Conservation (phyloP, 768 basidiomycete species). For the Rhizopogon sp. region DNA sequence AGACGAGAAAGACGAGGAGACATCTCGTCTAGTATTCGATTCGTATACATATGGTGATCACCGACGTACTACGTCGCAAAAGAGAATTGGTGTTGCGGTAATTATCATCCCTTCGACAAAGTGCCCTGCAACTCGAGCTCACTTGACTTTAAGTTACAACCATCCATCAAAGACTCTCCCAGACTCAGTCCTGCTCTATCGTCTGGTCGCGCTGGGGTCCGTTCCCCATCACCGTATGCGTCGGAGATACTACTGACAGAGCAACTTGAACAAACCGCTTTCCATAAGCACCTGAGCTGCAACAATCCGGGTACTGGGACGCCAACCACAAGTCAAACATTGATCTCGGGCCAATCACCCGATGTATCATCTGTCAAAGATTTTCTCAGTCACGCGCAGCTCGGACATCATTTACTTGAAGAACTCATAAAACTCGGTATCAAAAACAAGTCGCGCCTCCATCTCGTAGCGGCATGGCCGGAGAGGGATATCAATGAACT, state of each 20-base stretch:
- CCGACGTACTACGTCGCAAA: too few relatives aligned
- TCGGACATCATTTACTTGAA: background rate
- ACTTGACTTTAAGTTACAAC: background rate
- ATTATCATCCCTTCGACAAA: background rate
- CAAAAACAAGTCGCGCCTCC: background rate
- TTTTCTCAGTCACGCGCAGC: background rate
- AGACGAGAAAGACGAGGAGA: background rate
- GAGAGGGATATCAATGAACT: background rate
- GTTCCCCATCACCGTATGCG: background rate
- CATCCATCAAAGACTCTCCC: background rate
- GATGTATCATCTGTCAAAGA: background rate
- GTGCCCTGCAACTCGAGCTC: background rate
- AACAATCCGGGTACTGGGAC: background rate
- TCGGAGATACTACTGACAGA: too few relatives aligned
- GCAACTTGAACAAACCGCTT: too few relatives aligned
- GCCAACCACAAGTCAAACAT: background rate
- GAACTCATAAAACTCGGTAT: constrained; percentile 1
- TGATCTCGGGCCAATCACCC: background rate
- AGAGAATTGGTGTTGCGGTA: background rate
- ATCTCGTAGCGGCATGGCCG: constrained; percentile 2
- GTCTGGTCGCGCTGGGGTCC: background rate
- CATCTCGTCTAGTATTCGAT: too few relatives aligned
- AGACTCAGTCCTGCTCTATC: background rate
- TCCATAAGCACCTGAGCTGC: background rate
- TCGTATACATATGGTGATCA: too few relatives aligned